Evolutionary conservation across 2,329 filamentous ascomycete genomes (phyloP).

Genomic region (Cladophialophora immunda): DNA sequence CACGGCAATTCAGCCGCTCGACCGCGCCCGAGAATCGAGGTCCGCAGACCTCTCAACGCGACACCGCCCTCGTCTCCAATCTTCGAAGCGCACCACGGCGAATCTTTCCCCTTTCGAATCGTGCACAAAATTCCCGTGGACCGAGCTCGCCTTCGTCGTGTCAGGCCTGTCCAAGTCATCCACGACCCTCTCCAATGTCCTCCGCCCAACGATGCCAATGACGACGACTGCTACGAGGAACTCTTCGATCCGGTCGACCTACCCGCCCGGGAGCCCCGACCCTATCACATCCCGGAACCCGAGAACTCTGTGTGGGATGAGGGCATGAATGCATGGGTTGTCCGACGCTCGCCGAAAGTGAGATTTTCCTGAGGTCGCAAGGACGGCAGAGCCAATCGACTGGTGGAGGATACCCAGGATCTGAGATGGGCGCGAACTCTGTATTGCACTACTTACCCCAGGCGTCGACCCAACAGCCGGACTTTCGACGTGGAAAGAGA

Average conservation of each 20-base stretch:
- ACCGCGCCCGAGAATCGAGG: slow-evolving; percentile 10
- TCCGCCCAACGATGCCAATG: background rate
- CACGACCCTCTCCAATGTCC: background rate
- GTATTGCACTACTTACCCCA: no score
- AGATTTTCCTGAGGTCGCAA: background rate
- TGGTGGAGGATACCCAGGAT: no score
- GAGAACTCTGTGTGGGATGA: slow-evolving; percentile 29
- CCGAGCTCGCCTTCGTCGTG: background rate
- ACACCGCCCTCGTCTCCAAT: background rate
- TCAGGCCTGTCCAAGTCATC: background rate
- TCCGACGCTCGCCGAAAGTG: slow-evolving; percentile 28
- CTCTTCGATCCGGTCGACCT: background rate
- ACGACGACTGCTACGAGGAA: slow-evolving; percentile 11
- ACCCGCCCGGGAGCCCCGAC: slow-evolving; percentile 2
- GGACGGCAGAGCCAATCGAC: background rate
- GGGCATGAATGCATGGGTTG: slow-evolving; percentile 23
- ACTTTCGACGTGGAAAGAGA: no score
- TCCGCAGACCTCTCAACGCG: slow-evolving; percentile 10
- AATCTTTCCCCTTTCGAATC: background rate
- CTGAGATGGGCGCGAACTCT: no score
- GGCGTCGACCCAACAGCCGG: no score
- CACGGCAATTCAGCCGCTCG: background rate
- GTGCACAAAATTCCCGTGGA: slow-evolving; percentile 15
- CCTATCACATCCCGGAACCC: slow-evolving; percentile 16
- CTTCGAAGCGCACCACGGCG: background rate